Percentiles rank a stretch among this genome's conserved stretches.
phyloP scores from a whole-genome alignment of 2,329 filamentous ascomycete species.

The Fusarium kyushuense region DNA sequence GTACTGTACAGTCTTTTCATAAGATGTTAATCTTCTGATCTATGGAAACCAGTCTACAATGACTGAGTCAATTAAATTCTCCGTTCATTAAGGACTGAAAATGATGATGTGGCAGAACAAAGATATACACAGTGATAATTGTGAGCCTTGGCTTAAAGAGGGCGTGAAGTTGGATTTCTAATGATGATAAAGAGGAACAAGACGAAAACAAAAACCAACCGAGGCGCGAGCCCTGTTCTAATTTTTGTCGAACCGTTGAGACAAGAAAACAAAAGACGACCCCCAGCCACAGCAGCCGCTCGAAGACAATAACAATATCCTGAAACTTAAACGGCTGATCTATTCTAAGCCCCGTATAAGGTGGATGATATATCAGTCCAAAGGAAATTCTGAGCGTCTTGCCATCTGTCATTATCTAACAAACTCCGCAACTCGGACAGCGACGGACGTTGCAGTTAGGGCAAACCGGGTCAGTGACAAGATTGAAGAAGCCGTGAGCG shows the following conservation, averaged over 20 bases:
- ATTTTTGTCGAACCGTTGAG: neutral
- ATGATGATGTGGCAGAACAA: neutral
- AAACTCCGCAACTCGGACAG: constrained; percentile 41
- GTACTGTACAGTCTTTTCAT: accelerated
- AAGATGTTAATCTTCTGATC: neutral
- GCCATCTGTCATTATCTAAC: neutral
- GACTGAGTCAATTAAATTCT: neutral
- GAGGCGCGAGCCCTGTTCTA: constrained; percentile 20
- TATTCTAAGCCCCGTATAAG: neutral
- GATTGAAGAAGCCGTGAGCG: neutral
- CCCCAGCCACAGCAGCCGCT: neutral
- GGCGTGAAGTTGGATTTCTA: constrained; percentile 17
- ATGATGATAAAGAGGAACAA: neutral
- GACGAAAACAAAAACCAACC: neutral
- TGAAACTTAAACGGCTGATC: neutral
- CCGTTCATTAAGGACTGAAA: neutral
- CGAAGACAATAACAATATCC: neutral
- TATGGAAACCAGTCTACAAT: neutral
- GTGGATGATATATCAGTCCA: neutral
- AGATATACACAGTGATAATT: neutral
- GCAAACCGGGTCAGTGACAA: neutral
- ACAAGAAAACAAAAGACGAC: neutral
- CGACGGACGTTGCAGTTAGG: constrained; percentile 16
- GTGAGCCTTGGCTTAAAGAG: neutral
- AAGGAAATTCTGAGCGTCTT: no score